Evolutionary conservation across 2,329 filamentous ascomycete species (phyloP).

Genomic region (Fusarium devonianum): DNA sequence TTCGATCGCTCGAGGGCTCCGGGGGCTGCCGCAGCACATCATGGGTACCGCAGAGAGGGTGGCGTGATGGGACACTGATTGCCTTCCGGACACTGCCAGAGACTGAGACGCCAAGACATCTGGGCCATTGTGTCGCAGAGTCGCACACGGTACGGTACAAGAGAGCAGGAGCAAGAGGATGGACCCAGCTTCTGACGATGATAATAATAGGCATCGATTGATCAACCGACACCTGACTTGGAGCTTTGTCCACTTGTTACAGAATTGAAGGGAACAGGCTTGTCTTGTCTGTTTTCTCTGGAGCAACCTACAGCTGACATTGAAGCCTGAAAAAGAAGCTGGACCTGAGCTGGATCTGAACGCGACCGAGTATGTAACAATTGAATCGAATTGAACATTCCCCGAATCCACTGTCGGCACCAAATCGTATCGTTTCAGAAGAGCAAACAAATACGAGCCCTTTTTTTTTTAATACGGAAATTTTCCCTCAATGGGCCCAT

Average conservation of each 20-base stretch:
- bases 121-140: constrained; percentile 25
- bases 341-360: too few species aligned
- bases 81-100: neutral
- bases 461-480: neutral
- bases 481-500: too few species aligned
- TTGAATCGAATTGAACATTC: neutral
- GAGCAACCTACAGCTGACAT: neutral
- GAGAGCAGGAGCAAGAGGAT: too few species aligned
- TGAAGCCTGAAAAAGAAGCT: constrained; percentile 1
- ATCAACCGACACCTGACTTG: too few species aligned
- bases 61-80: constrained; percentile 7
- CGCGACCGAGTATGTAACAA: too few species aligned
- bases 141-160: constrained; percentile 10
- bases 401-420: neutral
- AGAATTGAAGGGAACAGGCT: constrained; percentile 12
- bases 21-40: neutral
- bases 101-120: too few species aligned
- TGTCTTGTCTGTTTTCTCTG: neutral
- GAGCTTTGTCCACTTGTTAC: constrained; percentile 4
- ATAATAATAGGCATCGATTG: too few species aligned
- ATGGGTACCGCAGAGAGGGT: neutral
- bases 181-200: too few species aligned
- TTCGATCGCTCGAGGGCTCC: neutral
- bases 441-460: neutral
- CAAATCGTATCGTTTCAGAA: neutral